These are phyloP conservation scores for Paraconiothyrium sp. DNA, from an alignment of 2,329 filamentous ascomycete genomes.

Conservation along the genomic window DNA sequence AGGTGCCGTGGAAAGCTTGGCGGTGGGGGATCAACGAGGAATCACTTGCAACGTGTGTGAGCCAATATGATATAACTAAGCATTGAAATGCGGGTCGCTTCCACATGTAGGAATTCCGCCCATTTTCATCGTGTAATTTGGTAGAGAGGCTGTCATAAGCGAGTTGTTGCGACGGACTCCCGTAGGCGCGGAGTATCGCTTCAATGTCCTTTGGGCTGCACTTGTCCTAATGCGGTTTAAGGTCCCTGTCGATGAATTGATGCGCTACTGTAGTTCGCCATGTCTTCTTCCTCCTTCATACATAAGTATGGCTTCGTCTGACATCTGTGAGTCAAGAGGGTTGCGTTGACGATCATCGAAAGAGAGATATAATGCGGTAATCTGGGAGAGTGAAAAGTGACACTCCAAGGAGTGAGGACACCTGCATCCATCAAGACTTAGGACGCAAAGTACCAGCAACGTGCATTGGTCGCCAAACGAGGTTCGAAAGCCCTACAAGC, in stretches of 20 bases:
- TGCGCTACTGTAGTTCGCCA: not conserved
- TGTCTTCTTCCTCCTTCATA: not conserved
- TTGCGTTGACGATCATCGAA: not conserved
- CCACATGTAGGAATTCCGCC: not conserved
- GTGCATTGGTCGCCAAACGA: not conserved
- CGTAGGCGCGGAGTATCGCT: not conserved
- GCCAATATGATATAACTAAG: not conserved
- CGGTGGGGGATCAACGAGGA: not conserved
- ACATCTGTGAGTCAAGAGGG: slow-evolving; percentile 1
- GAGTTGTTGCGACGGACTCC: not conserved
- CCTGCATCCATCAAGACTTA: not conserved
- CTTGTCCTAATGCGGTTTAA: not conserved
- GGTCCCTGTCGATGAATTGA: slow-evolving; percentile 15
- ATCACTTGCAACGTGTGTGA: too few species aligned
- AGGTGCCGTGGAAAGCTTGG: slow-evolving; percentile 11
- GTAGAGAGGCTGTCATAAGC: too few species aligned
- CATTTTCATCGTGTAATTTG: not conserved
- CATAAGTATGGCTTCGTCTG: not conserved
- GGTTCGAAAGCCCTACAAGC: not conserved
- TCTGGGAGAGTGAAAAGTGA: not conserved
- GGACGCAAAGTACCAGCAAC: not conserved
- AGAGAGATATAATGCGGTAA: not conserved
- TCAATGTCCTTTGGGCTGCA: not conserved
- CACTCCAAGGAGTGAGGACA: not conserved
- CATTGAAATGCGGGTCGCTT: not conserved